phyloP scores from a whole-genome alignment of 768 basidiomycete genomes.

The Exsudoporus frostii region DNA sequence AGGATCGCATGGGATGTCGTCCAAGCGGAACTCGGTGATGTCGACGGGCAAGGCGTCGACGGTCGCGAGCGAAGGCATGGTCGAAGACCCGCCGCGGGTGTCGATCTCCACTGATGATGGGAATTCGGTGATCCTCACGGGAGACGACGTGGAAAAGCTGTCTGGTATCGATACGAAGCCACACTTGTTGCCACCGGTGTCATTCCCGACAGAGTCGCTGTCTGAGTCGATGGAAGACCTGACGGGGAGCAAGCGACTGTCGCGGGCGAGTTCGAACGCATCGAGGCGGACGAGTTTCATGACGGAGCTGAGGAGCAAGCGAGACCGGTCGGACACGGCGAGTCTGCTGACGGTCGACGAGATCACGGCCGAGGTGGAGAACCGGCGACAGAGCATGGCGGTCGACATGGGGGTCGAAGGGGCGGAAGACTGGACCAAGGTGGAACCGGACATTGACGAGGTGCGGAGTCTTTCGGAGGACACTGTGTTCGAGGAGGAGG shows the following conservation, averaged over 20 bases:
- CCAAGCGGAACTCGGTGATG: slow-evolving; percentile 42
- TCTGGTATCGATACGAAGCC: slow-evolving; percentile 36
- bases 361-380: slow-evolving; percentile 92
- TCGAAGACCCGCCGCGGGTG: slow-evolving; percentile 63
- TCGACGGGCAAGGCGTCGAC: slow-evolving; percentile 35
- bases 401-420: slow-evolving; percentile 44
- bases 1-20: slow-evolving; percentile 41
- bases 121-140: slow-evolving; percentile 56
- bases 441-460: slow-evolving; percentile 52
- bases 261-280: slow-evolving; percentile 44
- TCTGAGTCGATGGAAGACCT: slow-evolving; percentile 72
- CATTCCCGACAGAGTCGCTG: slow-evolving; percentile 73
- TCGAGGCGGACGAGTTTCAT: slow-evolving; percentile 75
- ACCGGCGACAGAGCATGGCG: slow-evolving; percentile 50
- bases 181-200: slow-evolving; percentile 73
- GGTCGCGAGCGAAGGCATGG: slow-evolving; percentile 15
- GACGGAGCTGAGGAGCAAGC: slow-evolving; percentile 76
- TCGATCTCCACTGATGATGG: slow-evolving; percentile 77
- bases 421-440: slow-evolving; percentile 72
- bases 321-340: slow-evolving; percentile 84
- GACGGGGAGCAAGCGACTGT: slow-evolving; percentile 37
- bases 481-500: slow-evolving; percentile 46
- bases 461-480: slow-evolving; percentile 46
- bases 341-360: slow-evolving; percentile 95
- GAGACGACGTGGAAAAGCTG: slow-evolving; percentile 41